phyloP scores from a whole-genome alignment of 192 early-diverging fungal genomes.

The Backusella psychrophila region DNA sequence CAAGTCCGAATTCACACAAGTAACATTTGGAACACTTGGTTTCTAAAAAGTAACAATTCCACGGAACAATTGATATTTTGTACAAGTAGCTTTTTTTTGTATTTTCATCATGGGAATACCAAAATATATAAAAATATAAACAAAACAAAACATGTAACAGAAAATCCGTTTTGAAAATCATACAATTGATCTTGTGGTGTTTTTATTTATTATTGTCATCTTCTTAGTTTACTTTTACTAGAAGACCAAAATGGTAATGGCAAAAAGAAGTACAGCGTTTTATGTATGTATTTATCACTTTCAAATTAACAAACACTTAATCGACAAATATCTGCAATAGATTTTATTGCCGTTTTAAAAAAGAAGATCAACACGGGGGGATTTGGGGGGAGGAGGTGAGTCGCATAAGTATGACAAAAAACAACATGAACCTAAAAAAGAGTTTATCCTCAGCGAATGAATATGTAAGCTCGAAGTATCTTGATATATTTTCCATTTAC shows the following conservation, averaged over 20 bases:
- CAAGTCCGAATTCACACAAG: neutral
- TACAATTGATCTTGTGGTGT: neutral
- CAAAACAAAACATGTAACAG: neutral
- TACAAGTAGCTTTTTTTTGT: neutral
- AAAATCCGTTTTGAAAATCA: neutral
- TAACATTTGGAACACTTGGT: neutral
- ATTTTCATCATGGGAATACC: neutral
- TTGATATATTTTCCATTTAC: neutral
- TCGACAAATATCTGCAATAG: neutral
- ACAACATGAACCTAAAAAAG: neutral
- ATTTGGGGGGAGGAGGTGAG: neutral
- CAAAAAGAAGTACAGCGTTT: neutral
- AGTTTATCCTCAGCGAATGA: neutral
- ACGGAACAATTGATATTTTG: neutral
- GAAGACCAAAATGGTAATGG: neutral
- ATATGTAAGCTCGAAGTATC: neutral
- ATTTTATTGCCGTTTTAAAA: neutral
- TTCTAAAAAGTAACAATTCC: conserved; percentile 1
- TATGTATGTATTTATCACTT: neutral
- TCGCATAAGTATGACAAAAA: neutral
- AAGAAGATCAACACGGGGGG: neutral
- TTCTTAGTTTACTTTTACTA: neutral
- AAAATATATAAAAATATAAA: neutral
- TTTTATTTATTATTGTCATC: neutral
- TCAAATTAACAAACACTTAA: neutral